These are phyloP conservation scores for Phialophora verrucosa DNA, from an alignment of 2,329 filamentous ascomycete genomes.

Conservation along the genomic window DNA sequence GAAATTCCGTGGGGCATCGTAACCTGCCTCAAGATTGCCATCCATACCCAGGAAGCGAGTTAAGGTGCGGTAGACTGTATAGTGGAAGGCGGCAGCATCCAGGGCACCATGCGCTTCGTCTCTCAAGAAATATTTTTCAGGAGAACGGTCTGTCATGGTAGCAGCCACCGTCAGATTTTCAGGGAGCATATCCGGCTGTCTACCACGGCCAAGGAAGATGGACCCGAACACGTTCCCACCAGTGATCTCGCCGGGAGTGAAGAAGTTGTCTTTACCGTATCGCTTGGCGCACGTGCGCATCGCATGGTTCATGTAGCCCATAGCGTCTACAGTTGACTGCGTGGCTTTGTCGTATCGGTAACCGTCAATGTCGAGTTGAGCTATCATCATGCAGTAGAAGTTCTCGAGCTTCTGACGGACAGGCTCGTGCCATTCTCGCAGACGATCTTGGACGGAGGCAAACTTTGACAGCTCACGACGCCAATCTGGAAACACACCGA, in stretches of 20 bases:
- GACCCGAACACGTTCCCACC: slow-evolving; percentile 66
- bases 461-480: slow-evolving; percentile 69
- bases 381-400: slow-evolving; percentile 68
- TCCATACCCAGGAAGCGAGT: slow-evolving; percentile 67
- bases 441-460: slow-evolving; percentile 69
- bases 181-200: slow-evolving; percentile 61
- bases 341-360: slow-evolving; percentile 71
- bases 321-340: slow-evolving; percentile 66
- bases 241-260: slow-evolving; percentile 68
- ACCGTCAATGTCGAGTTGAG: slow-evolving; percentile 68
- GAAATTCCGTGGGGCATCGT: slow-evolving; percentile 62
- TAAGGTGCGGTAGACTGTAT: slow-evolving; percentile 67
- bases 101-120: slow-evolving; percentile 55
- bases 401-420: slow-evolving; percentile 64
- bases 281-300: slow-evolving; percentile 63
- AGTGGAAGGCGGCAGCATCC: slow-evolving; percentile 67
- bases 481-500: slow-evolving; percentile 68
- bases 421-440: slow-evolving; percentile 67
- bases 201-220: slow-evolving; percentile 67
- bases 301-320: slow-evolving; percentile 62
- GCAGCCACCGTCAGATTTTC: slow-evolving; percentile 57
- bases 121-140: slow-evolving; percentile 58
- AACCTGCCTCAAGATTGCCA: slow-evolving; percentile 60
- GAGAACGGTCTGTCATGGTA: slow-evolving; percentile 52
- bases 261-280: slow-evolving; percentile 68